Conservation (phyloP, 306 rosid species). For the Dalbergia cultrata region DNA sequence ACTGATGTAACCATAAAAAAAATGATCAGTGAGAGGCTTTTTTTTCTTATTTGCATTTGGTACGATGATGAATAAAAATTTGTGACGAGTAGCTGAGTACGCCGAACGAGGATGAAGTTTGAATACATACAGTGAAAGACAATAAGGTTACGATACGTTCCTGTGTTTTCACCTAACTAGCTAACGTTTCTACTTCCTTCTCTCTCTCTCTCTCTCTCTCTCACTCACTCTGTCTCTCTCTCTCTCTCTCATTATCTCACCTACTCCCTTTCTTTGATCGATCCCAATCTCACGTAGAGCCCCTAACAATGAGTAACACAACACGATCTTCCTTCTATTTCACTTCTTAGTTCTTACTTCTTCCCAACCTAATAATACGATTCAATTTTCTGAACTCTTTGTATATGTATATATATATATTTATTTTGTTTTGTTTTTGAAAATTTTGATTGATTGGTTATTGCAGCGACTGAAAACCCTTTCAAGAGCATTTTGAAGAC, state of each 20-base stretch:
- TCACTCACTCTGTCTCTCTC: slow-evolving; percentile 9
- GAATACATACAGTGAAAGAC: no score
- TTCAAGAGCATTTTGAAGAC: slow-evolving; percentile 74
- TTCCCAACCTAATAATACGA: not conserved
- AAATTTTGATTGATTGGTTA: slow-evolving; percentile 9
- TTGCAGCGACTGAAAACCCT: slow-evolving; percentile 72
- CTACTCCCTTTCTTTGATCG: slow-evolving; percentile 3
- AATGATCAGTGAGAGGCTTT: no score
- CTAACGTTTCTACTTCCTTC: slow-evolving; percentile 2
- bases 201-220: not conserved
- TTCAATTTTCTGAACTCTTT: not conserved
- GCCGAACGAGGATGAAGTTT: no score
- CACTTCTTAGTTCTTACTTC: not conserved
- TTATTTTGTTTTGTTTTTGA: slow-evolving; percentile 3
- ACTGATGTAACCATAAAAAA: no score
- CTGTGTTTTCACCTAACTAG: no score
- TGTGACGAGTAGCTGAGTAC: no score
- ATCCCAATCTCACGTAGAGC: slow-evolving; percentile 30
- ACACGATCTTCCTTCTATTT: not conserved
- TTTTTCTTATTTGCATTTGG: no score
- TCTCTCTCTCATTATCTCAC: not conserved
- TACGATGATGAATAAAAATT: no score
- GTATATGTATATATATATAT: not conserved
- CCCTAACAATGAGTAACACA: slow-evolving; percentile 54
- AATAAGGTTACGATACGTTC: no score